Base-by-base conservation (phyloP, 2,329 filamentous ascomycete species). In the Plectosphaerella sp. region DNA sequence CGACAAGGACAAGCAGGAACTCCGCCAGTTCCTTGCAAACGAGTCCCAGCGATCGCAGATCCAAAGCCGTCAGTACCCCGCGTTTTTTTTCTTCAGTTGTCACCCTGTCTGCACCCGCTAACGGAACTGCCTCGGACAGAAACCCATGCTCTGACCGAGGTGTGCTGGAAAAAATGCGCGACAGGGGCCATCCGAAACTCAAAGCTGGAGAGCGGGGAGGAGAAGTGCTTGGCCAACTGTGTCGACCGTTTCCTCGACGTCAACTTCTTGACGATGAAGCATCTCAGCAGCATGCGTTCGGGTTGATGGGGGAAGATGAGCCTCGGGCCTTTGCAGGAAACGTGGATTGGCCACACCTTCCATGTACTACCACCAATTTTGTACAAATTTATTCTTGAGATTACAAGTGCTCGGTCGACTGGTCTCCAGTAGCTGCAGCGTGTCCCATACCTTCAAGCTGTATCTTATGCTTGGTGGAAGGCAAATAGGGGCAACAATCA, bases 161-260 rank as follows among this genome's bases (percentile, higher is more conserved):
- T 88, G 55, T 99, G 94, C 82, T 99, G 92, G 86, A 91, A 86
- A 67, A 97, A 97, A 76, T 99, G 94, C 77, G 78, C 97, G 55
- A 87, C 88, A 9, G 77, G 84, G 50, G 79, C 78, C 53, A 87
- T 97, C 67, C 85, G 86, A 60, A 81, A 78, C 55, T 82, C 84
- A 25, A 82, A 84, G 62, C 76, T 99, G 59, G 90, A 95, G 60
- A 82, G 79, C 63, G 76, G 72, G 56, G 94, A 99, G 75, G 87
- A 94, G 74, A 73, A 77, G 9, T 99, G 94, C 70, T 81, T 96
- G 68, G 78, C 86, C 68, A 97, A 96, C 76, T 99, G 94, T 66
- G 91, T 97, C 52, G 89, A 96, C 64, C 81, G 94, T 52, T 97
- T 95, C 73, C 80, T 97, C 74, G 94, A 99, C 71, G 82, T 91